Percentiles rank a stretch among this genome's conserved stretches.
Evolutionary conservation across 2,329 filamentous ascomycete species (phyloP).

Genomic region (Didymella exigua): DNA sequence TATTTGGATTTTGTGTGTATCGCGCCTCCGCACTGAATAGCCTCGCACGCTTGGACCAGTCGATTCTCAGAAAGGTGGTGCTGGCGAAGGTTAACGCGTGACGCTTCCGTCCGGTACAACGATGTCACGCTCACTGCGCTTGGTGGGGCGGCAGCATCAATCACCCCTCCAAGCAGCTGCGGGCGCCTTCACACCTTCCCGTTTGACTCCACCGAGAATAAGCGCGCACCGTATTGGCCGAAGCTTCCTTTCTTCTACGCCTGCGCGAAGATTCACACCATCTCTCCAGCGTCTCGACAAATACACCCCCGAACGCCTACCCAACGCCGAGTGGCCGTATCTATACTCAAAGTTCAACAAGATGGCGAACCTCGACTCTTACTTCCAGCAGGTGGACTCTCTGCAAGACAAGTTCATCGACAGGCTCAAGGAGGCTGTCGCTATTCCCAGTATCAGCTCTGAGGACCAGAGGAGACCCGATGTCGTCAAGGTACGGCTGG

Average conservation of each 20-base stretch:
- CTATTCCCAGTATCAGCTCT: conserved; percentile 93
- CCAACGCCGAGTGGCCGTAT: conserved; percentile 52
- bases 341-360: conserved; percentile 52
- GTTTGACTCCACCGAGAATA: conserved; percentile 41
- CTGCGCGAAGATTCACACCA: conserved; percentile 13
- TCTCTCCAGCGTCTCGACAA: conserved; percentile 19
- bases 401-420: conserved; percentile 84
- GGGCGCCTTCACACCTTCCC: conserved; percentile 37
- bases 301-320: conserved; percentile 27
- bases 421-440: conserved; percentile 86
- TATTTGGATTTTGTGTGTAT: background rate
- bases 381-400: conserved; percentile 89
- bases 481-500: conserved; percentile 72
- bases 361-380: conserved; percentile 93
- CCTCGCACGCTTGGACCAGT: conserved; percentile 16
- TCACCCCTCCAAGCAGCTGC: conserved; percentile 13
- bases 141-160: conserved; percentile 19
- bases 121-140: conserved; percentile 16
- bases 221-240: conserved; percentile 28
- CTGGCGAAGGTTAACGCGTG: conserved; percentile 4
- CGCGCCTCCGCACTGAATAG: background rate
- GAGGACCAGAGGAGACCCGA: conserved; percentile 87
- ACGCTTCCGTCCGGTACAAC: conserved; percentile 14
- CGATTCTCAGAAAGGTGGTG: background rate
- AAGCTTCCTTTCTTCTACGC: conserved; percentile 19